phyloP scores from a whole-genome alignment of 495 filamentous ascomycete species.

The Podospora didyma region DNA sequence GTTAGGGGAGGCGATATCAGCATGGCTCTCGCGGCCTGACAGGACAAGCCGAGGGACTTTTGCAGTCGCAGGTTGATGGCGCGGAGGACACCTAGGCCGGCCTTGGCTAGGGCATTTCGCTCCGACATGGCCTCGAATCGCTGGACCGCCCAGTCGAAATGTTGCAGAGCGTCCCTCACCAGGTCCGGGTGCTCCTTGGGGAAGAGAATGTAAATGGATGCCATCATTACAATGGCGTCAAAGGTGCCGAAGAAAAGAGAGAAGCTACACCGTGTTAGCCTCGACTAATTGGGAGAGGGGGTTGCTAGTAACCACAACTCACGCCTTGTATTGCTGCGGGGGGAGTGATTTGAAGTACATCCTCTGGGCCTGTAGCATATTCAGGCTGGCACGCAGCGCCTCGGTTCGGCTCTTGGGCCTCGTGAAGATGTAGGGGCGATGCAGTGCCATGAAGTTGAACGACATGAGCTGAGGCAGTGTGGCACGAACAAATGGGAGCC shows the following conservation, averaged over 20 bases:
- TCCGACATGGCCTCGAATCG: slow-evolving; percentile 48
- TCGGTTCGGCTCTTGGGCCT: slow-evolving; percentile 45
- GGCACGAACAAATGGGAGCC: slow-evolving; percentile 46
- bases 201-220: slow-evolving; percentile 54
- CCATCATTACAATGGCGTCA: slow-evolving; percentile 58
- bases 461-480: slow-evolving; percentile 42
- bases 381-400: slow-evolving; percentile 51
- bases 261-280: slow-evolving; percentile 23
- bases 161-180: slow-evolving; percentile 40
- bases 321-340: slow-evolving; percentile 53
- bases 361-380: slow-evolving; percentile 52
- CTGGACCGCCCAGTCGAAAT: slow-evolving; percentile 51
- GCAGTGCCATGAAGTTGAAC: slow-evolving; percentile 57
- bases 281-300: slow-evolving; percentile 1
- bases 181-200: slow-evolving; percentile 43
- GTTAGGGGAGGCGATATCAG: neutral
- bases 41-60: slow-evolving; percentile 33
- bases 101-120: slow-evolving; percentile 48
- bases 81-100: slow-evolving; percentile 48
- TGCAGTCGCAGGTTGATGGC: slow-evolving; percentile 44
- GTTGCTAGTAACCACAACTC: slow-evolving; percentile 3
- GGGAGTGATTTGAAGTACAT: slow-evolving; percentile 45
- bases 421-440: slow-evolving; percentile 61
- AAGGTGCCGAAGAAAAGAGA: slow-evolving; percentile 56
- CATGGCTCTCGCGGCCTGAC: slow-evolving; percentile 6